Evolutionary conservation across 495 filamentous ascomycete species (phyloP).

Genomic region (Tuber melanosporum): DNA sequence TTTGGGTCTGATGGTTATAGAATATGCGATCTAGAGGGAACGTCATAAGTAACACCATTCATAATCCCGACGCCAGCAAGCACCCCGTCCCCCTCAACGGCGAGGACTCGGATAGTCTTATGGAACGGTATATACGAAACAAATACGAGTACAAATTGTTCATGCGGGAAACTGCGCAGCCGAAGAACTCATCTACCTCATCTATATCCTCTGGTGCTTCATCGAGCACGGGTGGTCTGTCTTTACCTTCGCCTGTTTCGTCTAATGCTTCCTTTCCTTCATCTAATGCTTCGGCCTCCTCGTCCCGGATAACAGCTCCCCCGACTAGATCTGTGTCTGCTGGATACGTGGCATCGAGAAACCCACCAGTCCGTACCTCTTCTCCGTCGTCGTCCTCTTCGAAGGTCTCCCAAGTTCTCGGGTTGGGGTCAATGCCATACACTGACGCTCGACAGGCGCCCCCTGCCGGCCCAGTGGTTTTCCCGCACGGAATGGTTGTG

Average conservation of each 20-base stretch:
- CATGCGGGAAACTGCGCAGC: slow-evolving; percentile 46
- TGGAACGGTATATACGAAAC: slow-evolving; percentile 89
- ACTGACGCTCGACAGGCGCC: slow-evolving; percentile 23
- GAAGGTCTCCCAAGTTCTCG: slow-evolving; percentile 39
- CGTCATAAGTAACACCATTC: slow-evolving; percentile 70
- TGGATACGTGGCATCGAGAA: slow-evolving; percentile 21
- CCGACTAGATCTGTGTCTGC: slow-evolving; percentile 19
- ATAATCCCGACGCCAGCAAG: slow-evolving; percentile 75
- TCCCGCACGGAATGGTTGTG: slow-evolving; percentile 38
- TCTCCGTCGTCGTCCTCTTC: slow-evolving; percentile 21
- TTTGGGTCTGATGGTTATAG: slow-evolving; percentile 47
- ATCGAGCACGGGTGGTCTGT: slow-evolving; percentile 18
- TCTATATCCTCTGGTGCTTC: slow-evolving; percentile 44
- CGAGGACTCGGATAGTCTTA: slow-evolving; percentile 82
- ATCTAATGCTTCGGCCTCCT: slow-evolving; percentile 7
- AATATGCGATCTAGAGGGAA: slow-evolving; percentile 92
- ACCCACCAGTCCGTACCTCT: slow-evolving; percentile 11
- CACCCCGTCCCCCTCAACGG: slow-evolving; percentile 77
- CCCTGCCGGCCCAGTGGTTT: slow-evolving; percentile 20
- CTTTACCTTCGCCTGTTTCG: slow-evolving; percentile 46
- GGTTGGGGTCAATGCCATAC: slow-evolving; percentile 28
- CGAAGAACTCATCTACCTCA: slow-evolving; percentile 35
- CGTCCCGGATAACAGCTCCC: slow-evolving; percentile 18
- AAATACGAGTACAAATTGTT: slow-evolving; percentile 72
- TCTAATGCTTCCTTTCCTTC: slow-evolving; percentile 42